phyloP scores from a whole-genome alignment of 2,329 filamentous ascomycete genomes.

The Stenocarpella maydis region DNA sequence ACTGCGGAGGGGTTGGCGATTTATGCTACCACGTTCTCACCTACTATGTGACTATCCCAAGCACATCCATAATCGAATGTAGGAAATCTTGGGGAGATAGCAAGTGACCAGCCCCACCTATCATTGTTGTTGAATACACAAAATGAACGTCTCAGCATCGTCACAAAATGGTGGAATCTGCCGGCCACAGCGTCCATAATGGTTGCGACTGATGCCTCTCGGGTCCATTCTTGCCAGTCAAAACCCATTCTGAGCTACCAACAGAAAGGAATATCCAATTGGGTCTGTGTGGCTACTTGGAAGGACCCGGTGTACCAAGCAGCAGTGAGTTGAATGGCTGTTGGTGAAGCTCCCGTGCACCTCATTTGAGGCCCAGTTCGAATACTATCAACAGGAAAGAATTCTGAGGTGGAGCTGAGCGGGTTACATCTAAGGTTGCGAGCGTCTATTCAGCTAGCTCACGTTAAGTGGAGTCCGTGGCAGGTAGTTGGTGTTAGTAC shows the following conservation, averaged over 20 bases:
- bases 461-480: not conserved
- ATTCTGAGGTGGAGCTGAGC: not conserved
- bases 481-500: not conserved
- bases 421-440: no score
- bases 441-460: not conserved
- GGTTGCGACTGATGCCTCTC: not conserved
- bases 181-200: not conserved
- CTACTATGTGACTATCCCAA: not conserved
- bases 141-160: not conserved
- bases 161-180: not conserved
- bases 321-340: no score
- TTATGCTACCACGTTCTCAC: not conserved
- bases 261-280: not conserved
- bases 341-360: not conserved
- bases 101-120: not conserved
- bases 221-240: not conserved
- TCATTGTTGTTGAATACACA: not conserved
- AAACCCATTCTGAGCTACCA: not conserved
- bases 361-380: not conserved
- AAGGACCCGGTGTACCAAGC: not conserved
- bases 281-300: not conserved
- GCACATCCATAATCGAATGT: not conserved
- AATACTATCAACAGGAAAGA: not conserved
- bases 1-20: fast-evolving
- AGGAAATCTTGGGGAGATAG: not conserved